Base-by-base conservation (phyloP, 78 protist species). In the Mastigamoeba balamuthi region DNA sequence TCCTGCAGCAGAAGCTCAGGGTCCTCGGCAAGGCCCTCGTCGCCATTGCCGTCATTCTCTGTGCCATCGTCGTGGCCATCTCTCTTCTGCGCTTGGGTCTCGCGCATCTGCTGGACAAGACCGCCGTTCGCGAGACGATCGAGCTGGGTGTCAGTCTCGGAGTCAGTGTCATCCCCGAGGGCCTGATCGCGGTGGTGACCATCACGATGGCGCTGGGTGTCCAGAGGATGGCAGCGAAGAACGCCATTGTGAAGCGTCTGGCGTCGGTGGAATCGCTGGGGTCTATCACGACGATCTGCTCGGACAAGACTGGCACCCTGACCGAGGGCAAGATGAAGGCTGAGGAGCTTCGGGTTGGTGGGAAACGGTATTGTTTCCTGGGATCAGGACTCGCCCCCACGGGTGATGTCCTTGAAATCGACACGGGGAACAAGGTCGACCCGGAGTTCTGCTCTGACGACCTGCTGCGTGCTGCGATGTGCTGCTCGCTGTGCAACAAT, bases 251-350 rank as follows among this genome's bases (percentile, higher is more conserved):
- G 30, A 90, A 90, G 84, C 75, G 83, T 58, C 80, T 93, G 27
- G 66, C 82, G 66, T 69, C 91, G 25, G 95, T 95, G 28, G 98
- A 95, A 66, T 86, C 96, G 2, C 88, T 95, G 7, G 98, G 98
- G 25, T 58, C 87, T 27, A 90, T 94, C 9, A 76, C 82, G 10
- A 83, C 81, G 0, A 88, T 95, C 30, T 92, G 95, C 41, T 82
- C 91, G 0, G 98, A 95, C 80, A 95, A 95, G 88, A 95, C 98
- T 30, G 98, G 98, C 43, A 95, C 98, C 23, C 89, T 95, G 30
- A 95, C 98, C 63, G 90, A 89, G 70, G 91, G 91, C 39, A 64
- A 75, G 37, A 95, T 97, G 99, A 69, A n/a, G n/a, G n/a, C n/a
- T n/a, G n/a, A n/a, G n/a, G n/a, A n/a, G n/a, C n/a, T n/a, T n/a